Base-by-base conservation (phyloP, 805 yeast species). In the Ogataea pignaliae region DNA sequence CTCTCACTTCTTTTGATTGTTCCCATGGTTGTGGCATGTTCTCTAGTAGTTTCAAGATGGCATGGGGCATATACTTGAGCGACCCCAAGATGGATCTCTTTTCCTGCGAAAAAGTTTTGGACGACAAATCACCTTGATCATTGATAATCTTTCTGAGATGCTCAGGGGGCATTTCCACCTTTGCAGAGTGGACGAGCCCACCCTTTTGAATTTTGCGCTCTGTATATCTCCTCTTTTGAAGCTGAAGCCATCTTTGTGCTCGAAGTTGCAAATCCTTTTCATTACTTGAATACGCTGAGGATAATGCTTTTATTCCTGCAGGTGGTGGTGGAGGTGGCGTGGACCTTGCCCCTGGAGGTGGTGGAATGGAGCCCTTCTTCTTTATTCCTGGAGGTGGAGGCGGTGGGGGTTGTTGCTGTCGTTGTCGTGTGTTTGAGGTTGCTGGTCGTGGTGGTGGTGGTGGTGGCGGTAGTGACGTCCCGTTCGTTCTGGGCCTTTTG, bases 11-110 rank as follows among this genome's bases (percentile, higher is more conserved):
- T 48, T 86, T 86, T 1, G 76, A 69, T 41, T 79, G 77, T 61
- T 93, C 98, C 99, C 99, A 93, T 1, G 99, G 99, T 60, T 89
- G 96, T 0, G 99, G 99, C 91, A 93, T 91, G 58, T 88, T 89
- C 57, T 93, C 99, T 34, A 93, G 59, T 34, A 93, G 73, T 63
- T 93, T 93, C 52, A 89, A 64, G 3, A 89, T 77, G 0, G 99
- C 97, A 66, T 91, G 98, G 0, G 99, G 99, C 83, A 95, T 77
- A 66, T 85, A 95, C 65, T 89, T 91, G 45, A 93, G 70, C 1
- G 98, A 90, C 1, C 97, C 97, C 21, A 95, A 66, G 56, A 87
- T 89, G 0, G 96, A 80, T 47, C 91, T 72, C 59, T 89, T 90
- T 56, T 91, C 97, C 11, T 85, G 78, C 16, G 91, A 82, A 39